These are phyloP conservation scores for Afroboletus lepidellus DNA, from an alignment of 1,284 basidiomycete genomes.

Conservation along the genomic window DNA sequence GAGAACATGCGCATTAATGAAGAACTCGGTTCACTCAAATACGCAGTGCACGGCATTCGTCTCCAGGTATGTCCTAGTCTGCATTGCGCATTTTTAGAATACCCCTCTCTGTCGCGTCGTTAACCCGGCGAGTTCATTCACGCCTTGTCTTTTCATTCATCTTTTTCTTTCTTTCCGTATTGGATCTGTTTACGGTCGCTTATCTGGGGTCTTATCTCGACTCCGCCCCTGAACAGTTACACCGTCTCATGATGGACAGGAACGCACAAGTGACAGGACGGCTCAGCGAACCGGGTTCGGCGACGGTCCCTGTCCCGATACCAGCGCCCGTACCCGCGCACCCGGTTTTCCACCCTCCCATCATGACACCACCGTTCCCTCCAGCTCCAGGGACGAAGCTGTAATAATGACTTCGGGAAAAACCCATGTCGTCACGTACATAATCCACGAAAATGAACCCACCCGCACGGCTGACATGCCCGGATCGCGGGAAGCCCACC, in stretches of 20 bases:
- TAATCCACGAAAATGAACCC: constrained; percentile 12
- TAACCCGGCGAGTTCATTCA: neutral
- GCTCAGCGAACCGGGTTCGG: constrained; percentile 19
- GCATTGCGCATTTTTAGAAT: constrained; percentile 5
- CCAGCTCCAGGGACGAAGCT: constrained; percentile 34
- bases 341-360: constrained; percentile 29
- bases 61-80: constrained; percentile 60
- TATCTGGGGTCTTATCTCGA: constrained; percentile 18
- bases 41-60: constrained; percentile 72
- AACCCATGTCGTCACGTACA: constrained; percentile 21
- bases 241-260: constrained; percentile 67
- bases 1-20: constrained; percentile 73
- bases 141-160: constrained; percentile 4
- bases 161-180: neutral
- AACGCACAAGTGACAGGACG: constrained; percentile 54
- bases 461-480: too few species aligned
- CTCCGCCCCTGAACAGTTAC: constrained; percentile 40
- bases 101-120: neutral
- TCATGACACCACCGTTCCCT: constrained; percentile 34
- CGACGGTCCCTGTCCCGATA: constrained; percentile 22
- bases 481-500: constrained; percentile 13
- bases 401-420: constrained; percentile 8
- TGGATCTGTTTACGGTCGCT: constrained; percentile 14
- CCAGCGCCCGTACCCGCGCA: constrained; percentile 25
- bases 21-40: constrained; percentile 72